Conservation (phyloP, 352 stramenopile species). For the Phytopythium kandeliae region DNA sequence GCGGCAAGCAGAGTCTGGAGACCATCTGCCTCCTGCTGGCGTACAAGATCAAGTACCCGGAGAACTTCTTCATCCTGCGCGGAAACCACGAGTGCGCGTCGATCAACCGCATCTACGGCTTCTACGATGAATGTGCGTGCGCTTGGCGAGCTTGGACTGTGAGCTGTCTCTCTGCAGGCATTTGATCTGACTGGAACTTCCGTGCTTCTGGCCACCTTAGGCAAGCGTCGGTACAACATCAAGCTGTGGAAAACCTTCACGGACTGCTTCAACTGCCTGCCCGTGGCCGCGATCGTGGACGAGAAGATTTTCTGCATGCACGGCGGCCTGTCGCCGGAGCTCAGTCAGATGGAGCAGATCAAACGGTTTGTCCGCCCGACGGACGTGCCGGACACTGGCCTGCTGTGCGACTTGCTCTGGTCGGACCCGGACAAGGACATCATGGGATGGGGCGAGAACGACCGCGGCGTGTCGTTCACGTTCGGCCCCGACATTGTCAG, state of each 20-base stretch:
- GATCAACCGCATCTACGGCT: conserved; percentile 84
- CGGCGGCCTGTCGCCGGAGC: conserved; percentile 94
- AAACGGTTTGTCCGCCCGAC: conserved; percentile 92
- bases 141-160: background rate
- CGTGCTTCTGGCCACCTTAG: conserved; percentile 15
- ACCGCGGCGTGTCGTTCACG: conserved; percentile 96
- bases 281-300: conserved; percentile 97
- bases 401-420: conserved; percentile 99
- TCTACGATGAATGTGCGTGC: conserved; percentile 64
- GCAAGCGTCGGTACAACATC: conserved; percentile 92
- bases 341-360: conserved; percentile 91
- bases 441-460: conserved; percentile 98
- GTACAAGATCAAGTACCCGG: conserved; percentile 87
- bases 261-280: conserved; percentile 91
- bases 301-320: conserved; percentile 99
- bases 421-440: conserved; percentile 98
- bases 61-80: conserved; percentile 80
- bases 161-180: too few species aligned
- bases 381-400: conserved; percentile 87
- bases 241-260: conserved; percentile 99
- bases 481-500: conserved; percentile 98
- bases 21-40: conserved; percentile 79
- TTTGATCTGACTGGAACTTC: too few species aligned
- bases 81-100: conserved; percentile 78
- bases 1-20: conserved; percentile 85